Evolutionary conservation across 208 protist genomes (phyloP), one percentile per base, ranked within the genome.

Genomic region (Crithidia thermophila): DNA sequence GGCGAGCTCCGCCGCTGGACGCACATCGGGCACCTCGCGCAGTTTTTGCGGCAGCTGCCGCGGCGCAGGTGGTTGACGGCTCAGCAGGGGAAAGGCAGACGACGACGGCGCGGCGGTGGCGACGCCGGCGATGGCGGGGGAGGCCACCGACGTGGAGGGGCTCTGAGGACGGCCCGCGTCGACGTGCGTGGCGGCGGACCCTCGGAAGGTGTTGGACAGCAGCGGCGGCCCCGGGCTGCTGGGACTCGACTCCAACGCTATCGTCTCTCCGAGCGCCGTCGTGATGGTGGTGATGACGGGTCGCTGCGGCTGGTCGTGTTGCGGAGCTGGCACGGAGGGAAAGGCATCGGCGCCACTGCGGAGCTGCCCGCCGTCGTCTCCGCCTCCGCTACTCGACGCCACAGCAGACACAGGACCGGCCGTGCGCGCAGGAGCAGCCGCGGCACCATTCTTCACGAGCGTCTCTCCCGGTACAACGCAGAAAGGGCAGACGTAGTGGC

Each of bases 401-500:
- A n/a, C n/a, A n/a, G n/a, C n/a, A n/a, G n/a, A n/a, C n/a, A n/a
- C n/a, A n/a, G n/a, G n/a, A n/a, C n/a, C n/a, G n/a, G n/a, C n/a
- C n/a, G n/a, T n/a, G n/a, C n/a, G n/a, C n/a, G n/a, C n/a, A n/a
- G n/a, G n/a, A n/a, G n/a, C n/a, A n/a, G n/a, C n/a, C n/a, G n/a
- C n/a, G n/a, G n/a, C n/a, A n/a, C n/a, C 28, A 25, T 2, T 10
- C 13, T 33, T 23, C 9, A 20, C 57, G 20, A 6, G 37, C 52
- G 58, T 3, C 33, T 31, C 3, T 2, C 21, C n/a, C 4, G 14
- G 47, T 16, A 50, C 45, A 16, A 13, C 40, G 43, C 88, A 94
- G 70, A 82, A 91, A 13, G 79, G 85, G 47, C 88, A 94, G 9
- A 87, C 61, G 62, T 76, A 94, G 40, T 33, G 59, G 14, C 77